Percentiles rank a stretch among this genome's conserved stretches.
These are phyloP conservation scores for Marasmius sp. DNA, from an alignment of 1,284 basidiomycete species.

Conservation along the genomic window DNA sequence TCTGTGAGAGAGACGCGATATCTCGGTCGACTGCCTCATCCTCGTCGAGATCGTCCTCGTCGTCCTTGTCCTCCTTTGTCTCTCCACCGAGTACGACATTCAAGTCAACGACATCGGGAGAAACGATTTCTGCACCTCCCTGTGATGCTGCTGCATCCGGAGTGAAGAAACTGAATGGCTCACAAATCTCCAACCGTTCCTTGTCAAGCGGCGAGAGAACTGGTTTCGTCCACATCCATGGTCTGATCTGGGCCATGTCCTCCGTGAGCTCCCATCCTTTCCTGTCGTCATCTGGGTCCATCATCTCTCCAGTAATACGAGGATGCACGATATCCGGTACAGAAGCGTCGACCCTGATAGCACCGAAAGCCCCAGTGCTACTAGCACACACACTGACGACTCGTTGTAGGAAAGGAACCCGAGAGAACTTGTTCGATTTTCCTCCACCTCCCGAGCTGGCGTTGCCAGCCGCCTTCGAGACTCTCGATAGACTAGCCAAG, in stretches of 20 bases:
- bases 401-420: slow-evolving; percentile 83
- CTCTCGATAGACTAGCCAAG: background rate
- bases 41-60: slow-evolving; percentile 19
- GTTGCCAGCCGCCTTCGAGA: slow-evolving; percentile 32
- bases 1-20: slow-evolving; percentile 40
- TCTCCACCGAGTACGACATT: background rate
- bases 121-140: background rate
- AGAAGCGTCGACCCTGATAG: slow-evolving; percentile 75
- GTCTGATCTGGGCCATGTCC: slow-evolving; percentile 8
- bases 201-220: slow-evolving; percentile 3
- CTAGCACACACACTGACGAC: slow-evolving; percentile 85
- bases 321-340: slow-evolving; percentile 49
- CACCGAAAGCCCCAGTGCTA: slow-evolving; percentile 87
- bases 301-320: background rate
- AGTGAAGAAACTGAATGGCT: background rate
- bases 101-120: background rate
- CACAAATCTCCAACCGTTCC: slow-evolving; percentile 2
- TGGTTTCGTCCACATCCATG: slow-evolving; percentile 10
- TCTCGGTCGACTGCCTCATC: slow-evolving; percentile 41
- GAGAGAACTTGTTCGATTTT: slow-evolving; percentile 81
- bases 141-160: background rate
- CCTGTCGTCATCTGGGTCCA: background rate
- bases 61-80: background rate
- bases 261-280: slow-evolving; percentile 13
- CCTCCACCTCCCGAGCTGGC: slow-evolving; percentile 29